phyloP scores from a whole-genome alignment of 441 rosid genomes.

The Aquilaria agallochum region DNA sequence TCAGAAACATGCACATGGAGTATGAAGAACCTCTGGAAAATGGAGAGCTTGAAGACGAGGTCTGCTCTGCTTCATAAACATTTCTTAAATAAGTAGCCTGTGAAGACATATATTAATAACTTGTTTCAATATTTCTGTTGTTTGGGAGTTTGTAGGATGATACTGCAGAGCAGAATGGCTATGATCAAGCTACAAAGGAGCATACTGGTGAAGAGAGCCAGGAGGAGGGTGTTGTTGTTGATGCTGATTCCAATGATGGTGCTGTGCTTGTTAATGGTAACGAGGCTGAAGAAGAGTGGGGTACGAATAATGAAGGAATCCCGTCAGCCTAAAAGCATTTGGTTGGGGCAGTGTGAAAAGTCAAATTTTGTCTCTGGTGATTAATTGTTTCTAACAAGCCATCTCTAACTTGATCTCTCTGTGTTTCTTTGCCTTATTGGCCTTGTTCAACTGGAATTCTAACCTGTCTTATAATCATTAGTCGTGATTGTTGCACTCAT shows the following conservation, averaged over 20 bases:
- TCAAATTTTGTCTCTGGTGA: slow-evolving; percentile 91
- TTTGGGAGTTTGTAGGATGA: slow-evolving; percentile 11
- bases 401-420: slow-evolving; percentile 38
- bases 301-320: slow-evolving; percentile 92
- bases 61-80: slow-evolving; percentile 17
- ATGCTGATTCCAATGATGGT: slow-evolving; percentile 91
- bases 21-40: slow-evolving; percentile 65
- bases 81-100: too few species aligned
- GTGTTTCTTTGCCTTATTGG: background rate
- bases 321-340: slow-evolving; percentile 82
- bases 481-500: background rate
- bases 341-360: slow-evolving; percentile 77
- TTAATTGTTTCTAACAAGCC: slow-evolving; percentile 70
- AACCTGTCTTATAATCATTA: background rate
- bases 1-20: slow-evolving; percentile 76
- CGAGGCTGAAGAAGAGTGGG: slow-evolving; percentile 99
- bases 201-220: slow-evolving; percentile 70
- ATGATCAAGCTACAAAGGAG: slow-evolving; percentile 42
- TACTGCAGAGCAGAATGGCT: slow-evolving; percentile 42
- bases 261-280: slow-evolving; percentile 92
- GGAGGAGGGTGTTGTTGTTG: slow-evolving; percentile 91
- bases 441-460: too few species aligned
- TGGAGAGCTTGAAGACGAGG: slow-evolving; percentile 68
- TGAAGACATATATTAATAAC: too few species aligned
- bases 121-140: background rate